These are phyloP conservation scores for Pyrenochaeta sp. DNA, from an alignment of 2,329 filamentous ascomycete species.

Conservation along the genomic window DNA sequence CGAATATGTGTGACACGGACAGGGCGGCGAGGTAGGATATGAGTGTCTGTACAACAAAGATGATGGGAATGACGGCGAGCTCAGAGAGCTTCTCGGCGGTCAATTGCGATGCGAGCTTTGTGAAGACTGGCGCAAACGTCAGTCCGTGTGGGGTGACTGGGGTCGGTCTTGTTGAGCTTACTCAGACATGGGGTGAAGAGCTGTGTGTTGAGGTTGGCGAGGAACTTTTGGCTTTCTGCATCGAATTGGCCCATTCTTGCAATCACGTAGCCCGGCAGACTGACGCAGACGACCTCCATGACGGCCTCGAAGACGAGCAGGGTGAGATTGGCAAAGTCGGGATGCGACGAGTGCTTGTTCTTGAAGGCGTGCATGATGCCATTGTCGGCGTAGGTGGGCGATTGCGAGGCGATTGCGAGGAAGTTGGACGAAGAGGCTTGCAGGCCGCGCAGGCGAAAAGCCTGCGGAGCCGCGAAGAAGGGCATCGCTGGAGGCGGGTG, in stretches of 20 bases:
- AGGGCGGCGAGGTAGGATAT: slow-evolving; percentile 84
- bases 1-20: slow-evolving; percentile 75
- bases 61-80: slow-evolving; percentile 91
- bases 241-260: slow-evolving; percentile 92
- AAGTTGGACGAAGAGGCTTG: slow-evolving; percentile 31
- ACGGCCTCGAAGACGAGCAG: slow-evolving; percentile 94
- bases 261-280: slow-evolving; percentile 90
- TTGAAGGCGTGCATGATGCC: slow-evolving; percentile 42
- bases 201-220: slow-evolving; percentile 95
- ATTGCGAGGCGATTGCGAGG: slow-evolving; percentile 45
- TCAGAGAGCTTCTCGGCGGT: slow-evolving; percentile 90
- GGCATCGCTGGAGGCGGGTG: slow-evolving; percentile 32
- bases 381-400: slow-evolving; percentile 40
- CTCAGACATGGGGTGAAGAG: slow-evolving; percentile 97
- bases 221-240: slow-evolving; percentile 93
- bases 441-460: slow-evolving; percentile 48
- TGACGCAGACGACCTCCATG: slow-evolving; percentile 93
- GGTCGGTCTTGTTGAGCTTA: slow-evolving; percentile 52
- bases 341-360: slow-evolving; percentile 60
- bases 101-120: slow-evolving; percentile 92
- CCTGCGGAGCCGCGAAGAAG: slow-evolving; percentile 42
- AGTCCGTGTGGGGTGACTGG: slow-evolving; percentile 4
- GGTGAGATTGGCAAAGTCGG: slow-evolving; percentile 73
- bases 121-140: slow-evolving; percentile 74
- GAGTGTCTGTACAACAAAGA: slow-evolving; percentile 86